These are phyloP conservation scores for Escovopsis weberi DNA, from an alignment of 2,329 filamentous ascomycete species.

Conservation along the genomic window DNA sequence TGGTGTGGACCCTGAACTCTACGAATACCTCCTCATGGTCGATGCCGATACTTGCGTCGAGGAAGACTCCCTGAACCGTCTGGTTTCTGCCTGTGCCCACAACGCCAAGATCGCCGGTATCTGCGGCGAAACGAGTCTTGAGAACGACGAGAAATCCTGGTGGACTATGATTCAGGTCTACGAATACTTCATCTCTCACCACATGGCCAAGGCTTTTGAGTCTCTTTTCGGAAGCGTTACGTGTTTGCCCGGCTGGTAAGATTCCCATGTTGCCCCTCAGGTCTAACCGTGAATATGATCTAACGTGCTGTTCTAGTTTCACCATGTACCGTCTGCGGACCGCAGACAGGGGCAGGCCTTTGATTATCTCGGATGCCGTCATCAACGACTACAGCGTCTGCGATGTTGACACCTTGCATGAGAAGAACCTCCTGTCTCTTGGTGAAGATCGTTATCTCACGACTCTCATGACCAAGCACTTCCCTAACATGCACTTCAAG, in stretches of 20 bases:
- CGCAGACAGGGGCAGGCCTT: constrained; percentile 80
- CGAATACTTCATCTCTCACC: constrained; percentile 98
- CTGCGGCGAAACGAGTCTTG: constrained; percentile 88
- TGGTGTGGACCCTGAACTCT: constrained; percentile 90
- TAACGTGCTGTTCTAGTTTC: constrained; percentile 49
- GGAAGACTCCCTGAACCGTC: constrained; percentile 81
- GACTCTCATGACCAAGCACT: constrained; percentile 96
- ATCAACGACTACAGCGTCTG: constrained; percentile 82
- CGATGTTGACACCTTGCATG: constrained; percentile 84
- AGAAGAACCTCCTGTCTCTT: constrained; percentile 88
- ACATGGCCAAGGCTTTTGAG: constrained; percentile 92
- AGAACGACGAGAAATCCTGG: constrained; percentile 91
- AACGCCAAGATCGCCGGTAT: constrained; percentile 95
- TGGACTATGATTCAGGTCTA: constrained; percentile 99
- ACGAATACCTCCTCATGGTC: constrained; percentile 94
- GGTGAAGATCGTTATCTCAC: constrained; percentile 96
- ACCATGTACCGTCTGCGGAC: constrained; percentile 96
- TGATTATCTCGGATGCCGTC: constrained; percentile 82
- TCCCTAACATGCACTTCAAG: constrained; percentile 90
- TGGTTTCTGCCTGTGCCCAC: constrained; percentile 85
- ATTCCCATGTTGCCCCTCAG: not conserved
- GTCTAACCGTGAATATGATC: not conserved
- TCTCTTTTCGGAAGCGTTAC: constrained; percentile 96
- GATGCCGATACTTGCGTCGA: constrained; percentile 92
- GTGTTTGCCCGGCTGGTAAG: constrained; percentile 96